Base-by-base conservation (phyloP, 352 stramenopile genomes). In the Globisporangium emineosum region DNA sequence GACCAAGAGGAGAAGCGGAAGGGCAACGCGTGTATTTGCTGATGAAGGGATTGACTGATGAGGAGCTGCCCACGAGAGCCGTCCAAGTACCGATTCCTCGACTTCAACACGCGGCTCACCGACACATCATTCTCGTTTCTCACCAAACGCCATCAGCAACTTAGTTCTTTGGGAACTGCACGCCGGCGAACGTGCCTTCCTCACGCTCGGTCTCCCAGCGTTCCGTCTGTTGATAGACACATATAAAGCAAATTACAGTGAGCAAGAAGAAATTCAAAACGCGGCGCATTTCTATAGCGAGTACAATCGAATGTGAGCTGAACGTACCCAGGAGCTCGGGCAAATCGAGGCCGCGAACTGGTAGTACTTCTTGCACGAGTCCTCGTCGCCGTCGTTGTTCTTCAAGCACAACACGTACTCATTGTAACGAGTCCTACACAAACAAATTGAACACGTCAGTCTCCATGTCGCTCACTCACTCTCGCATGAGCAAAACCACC, bases 361-460 rank as follows among this genome's bases (percentile, higher is more conserved):
- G 70, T 77, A 83, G 72, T 86, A 82, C 73, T 83, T 86, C 74
- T 93, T 86, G 81, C 88, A 96, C 57, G 90, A 80, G 66, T 98
- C 93, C 66, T 98, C 94, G 68, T 98, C 96, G 49, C 86, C 88
- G 62, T 96, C 88, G 64, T 96, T 98, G 70, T 94, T 93, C 83
- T 99, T 98, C 56, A 98, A 67, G 81, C 97, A 99, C 52, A 99
- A 73, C 35, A 98, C 86, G 81, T 93, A 99, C 82, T 99, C 96
- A 74, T 99, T 99, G 92, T 98, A 99, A 53, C 88, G 83, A 63
- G 88, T 96, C 90, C 86, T 93, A 57, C 49, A 63, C n/a, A 19
- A 60, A 25, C 30, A 6, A 21, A 35, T n/a, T 12, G 52, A 13
- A 63, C 15, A 42, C 25, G 27, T 68, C 23, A 63, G 35, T 1